phyloP scores from a whole-genome alignment of 1,284 basidiomycete genomes.

The Rhodotorula mucilaginosa region DNA sequence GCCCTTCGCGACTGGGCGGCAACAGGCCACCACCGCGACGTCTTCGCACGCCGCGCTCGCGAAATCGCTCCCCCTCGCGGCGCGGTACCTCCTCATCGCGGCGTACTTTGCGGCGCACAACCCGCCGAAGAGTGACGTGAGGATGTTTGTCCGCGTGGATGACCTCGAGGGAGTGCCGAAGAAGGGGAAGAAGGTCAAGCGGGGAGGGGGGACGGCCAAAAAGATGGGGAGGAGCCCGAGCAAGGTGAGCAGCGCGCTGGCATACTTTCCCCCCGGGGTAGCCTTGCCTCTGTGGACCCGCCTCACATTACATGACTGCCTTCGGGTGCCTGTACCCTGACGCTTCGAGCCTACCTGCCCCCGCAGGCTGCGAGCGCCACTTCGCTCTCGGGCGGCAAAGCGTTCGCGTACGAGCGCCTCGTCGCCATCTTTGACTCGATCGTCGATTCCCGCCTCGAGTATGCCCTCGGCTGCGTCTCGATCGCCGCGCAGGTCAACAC shows the following conservation, averaged over 20 bases:
- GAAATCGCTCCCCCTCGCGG: conserved; percentile 28
- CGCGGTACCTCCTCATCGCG: conserved; percentile 34
- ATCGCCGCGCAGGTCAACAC: conserved; percentile 30
- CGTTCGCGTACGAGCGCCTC: conserved; percentile 36
- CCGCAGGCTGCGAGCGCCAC: conserved; percentile 2
- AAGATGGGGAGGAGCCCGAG: conserved; percentile 11
- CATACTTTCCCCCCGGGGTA: too few species aligned
- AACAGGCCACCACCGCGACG: neutral
- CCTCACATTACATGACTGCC: too few species aligned
- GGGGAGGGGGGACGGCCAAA: neutral
- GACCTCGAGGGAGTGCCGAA: conserved; percentile 24
- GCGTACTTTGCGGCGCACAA: conserved; percentile 35
- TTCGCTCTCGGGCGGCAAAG: conserved; percentile 31
- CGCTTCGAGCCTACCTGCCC: too few species aligned
- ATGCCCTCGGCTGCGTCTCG: conserved; percentile 8
- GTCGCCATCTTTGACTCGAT: conserved; percentile 38
- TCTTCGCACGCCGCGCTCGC: conserved; percentile 15
- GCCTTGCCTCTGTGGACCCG: too few species aligned
- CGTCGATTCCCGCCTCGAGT: conserved; percentile 20
- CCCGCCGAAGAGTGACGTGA: conserved; percentile 37
- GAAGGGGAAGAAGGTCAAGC: conserved; percentile 28
- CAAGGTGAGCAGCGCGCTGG: conserved; percentile 16
- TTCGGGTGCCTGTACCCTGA: too few species aligned
- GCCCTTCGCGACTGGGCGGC: neutral
- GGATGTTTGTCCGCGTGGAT: conserved; percentile 36